Evolutionary conservation across 768 basidiomycete species (phyloP), one percentile per base, ranked within the genome.

Genomic region (Pisolithus orientalis): DNA sequence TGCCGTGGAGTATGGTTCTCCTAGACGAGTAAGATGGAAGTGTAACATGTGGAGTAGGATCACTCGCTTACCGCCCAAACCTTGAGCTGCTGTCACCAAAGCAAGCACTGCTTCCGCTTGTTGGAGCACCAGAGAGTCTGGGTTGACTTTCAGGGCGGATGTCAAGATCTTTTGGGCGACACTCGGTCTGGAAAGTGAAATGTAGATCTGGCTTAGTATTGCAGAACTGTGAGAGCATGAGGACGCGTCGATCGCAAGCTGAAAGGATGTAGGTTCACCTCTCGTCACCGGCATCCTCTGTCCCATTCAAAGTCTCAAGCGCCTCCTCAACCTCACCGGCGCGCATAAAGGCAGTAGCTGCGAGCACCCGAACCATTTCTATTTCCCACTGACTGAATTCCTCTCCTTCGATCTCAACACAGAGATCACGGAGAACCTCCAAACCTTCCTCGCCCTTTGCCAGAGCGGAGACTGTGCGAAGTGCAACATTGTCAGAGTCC

Each of bases 291-390:
- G 85, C 80, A 31, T 82, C 81, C 45, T 83, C 85, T 6, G 79
- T 65, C 40, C 79, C 80, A 7, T 84, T 84, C 31, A 97, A 75
- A 0, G 90, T 94, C 68, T 95, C 94, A 25, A 96, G 72, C 2
- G 93, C 94, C 70, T 97, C 94, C 68, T 96, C 94, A 10, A 88
- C 70, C 70, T 96, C 94, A 2, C 85, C 87, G 14, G 89, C 89
- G 32, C 80, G 73, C 14, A 84, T 79, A 66, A 95, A 95, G 1
- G 91, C 90, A 11, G 86, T 91, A n/a, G 85, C 92, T 29, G 90
- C 90, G 17, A 91, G 70, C 28, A 90, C 88, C 49, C 83, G 76
- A 6, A 94, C 90, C 42, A 83, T 65, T 17, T 82, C 80, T 64
- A 83, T 90, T 57, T 90, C 90, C 53, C 73, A 76, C 21, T 83